These are phyloP conservation scores for Kodamaea sp. DNA, from an alignment of 1,139 yeast species.

Conservation along the genomic window DNA sequence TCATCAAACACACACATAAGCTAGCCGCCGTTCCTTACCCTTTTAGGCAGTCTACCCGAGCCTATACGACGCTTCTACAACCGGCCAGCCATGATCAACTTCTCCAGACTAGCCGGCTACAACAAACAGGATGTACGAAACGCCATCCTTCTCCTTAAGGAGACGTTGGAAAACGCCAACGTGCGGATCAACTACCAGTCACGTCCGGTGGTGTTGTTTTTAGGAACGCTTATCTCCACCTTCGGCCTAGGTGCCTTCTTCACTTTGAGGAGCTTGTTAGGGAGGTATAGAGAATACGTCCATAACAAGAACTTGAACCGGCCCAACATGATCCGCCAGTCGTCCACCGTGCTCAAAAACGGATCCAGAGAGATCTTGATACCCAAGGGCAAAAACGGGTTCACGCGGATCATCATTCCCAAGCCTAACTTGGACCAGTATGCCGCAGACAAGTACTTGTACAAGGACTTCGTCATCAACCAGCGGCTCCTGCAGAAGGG, in stretches of 20 bases:
- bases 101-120: slow-evolving; percentile 38
- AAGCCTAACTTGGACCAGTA: slow-evolving; percentile 60
- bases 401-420: slow-evolving; percentile 55
- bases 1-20: too few relatives aligned
- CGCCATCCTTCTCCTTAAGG: slow-evolving; percentile 37
- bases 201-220: slow-evolving; percentile 46
- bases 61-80: too few relatives aligned
- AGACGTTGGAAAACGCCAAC: slow-evolving; percentile 40
- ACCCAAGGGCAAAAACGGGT: slow-evolving; percentile 48
- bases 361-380: slow-evolving; percentile 57
- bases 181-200: slow-evolving; percentile 46
- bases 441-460: slow-evolving; percentile 68
- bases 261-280: slow-evolving; percentile 31
- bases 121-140: slow-evolving; percentile 37
- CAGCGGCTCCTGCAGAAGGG: slow-evolving; percentile 35
- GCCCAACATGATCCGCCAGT: slow-evolving; percentile 45
- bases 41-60: too few relatives aligned
- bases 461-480: slow-evolving; percentile 51
- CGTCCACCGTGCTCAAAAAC: slow-evolving; percentile 47
- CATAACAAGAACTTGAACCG: slow-evolving; percentile 29
- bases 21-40: too few relatives aligned
- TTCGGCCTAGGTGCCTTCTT: slow-evolving; percentile 46
- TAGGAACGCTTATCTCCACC: slow-evolving; percentile 44
- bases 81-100: slow-evolving; percentile 29
- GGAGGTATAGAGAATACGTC: slow-evolving; percentile 34